phyloP scores from a whole-genome alignment of 164 flowering plant species.

The Akebia trifoliata region DNA sequence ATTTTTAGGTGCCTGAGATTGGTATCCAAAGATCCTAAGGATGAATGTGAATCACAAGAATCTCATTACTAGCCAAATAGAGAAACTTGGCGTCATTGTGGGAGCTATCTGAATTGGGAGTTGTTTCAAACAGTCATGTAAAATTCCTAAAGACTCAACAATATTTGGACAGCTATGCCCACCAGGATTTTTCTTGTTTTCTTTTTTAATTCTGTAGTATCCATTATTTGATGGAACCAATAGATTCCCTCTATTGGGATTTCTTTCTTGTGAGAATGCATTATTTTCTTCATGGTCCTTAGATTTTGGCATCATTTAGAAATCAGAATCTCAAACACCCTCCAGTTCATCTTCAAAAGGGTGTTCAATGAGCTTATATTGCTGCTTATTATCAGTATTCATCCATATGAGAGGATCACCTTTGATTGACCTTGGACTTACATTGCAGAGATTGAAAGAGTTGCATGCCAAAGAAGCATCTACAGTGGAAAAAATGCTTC shows the following conservation, averaged over 20 bases:
- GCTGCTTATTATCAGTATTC: background rate
- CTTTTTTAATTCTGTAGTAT: background rate
- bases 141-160: background rate
- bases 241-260: background rate
- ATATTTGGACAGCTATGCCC: background rate
- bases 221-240: background rate
- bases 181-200: background rate
- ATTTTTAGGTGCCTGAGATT: background rate
- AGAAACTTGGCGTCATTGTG: background rate
- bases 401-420: background rate
- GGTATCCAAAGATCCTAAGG: background rate
- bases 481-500: slow-evolving; percentile 53
- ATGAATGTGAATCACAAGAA: background rate
- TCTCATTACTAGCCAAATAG: no score
- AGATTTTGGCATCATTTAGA: no score
- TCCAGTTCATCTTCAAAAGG: no score
- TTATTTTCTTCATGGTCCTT: no score
- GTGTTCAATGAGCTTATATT: no score
- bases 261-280: background rate
- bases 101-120: background rate
- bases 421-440: background rate
- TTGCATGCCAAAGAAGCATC: slow-evolving; percentile 56
- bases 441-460: slow-evolving; percentile 80
- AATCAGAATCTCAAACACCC: no score
- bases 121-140: background rate